Evolutionary conservation across 2,329 filamentous ascomycete species (phyloP), one percentile per base, ranked within the genome.

Genomic region (Chaetomium strumarium): DNA sequence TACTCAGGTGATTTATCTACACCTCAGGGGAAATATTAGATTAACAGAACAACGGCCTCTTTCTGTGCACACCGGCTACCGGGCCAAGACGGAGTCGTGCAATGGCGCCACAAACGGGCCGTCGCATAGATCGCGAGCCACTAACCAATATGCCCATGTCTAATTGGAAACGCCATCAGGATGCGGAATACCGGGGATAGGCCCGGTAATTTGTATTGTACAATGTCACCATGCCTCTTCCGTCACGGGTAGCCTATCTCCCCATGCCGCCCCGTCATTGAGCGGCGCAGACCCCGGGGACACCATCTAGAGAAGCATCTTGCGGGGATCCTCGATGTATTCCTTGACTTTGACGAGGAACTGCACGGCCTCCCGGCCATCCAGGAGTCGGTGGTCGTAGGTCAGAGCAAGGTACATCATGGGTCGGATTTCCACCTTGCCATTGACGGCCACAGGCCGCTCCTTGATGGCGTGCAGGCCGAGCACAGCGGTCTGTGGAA

Each of bases 381-480:
- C 93, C 20, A 99, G 78, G 46, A 99, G 82, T 67, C 93, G 88
- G 75, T 99, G 93, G 70, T 99, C 93, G 68, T 99, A 99, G 13
- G 93, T 99, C 55, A 99, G 79, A 39, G 93, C 93, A 59, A 99
- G 81, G 72, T 96, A 97, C 93, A 99, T 99, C 90, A 99, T 97
- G n/a, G 93, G 93, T 61, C 93, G 83, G 62, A 96, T 88, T 71
- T 96, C 91, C 53, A 97, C 78, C 76, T 96, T 95, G 66, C 93
- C 93, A 66, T 97, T 90, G 57, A 97, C 78, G 24, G 81, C 92
- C 48, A 96, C 84, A 2, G 92, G 84, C 65, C 87, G 88, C 51
- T 99, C 90, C 77, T 99, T 99, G 73, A 96, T 96, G 43, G 92
- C 90, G 70, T 99, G 92, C 19, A 96, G 84, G 60, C 92, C 92